Percentiles rank a stretch among this genome's conserved stretches.
phyloP scores from a whole-genome alignment of 331 rosid species.

The Phaseolus coccineus region DNA sequence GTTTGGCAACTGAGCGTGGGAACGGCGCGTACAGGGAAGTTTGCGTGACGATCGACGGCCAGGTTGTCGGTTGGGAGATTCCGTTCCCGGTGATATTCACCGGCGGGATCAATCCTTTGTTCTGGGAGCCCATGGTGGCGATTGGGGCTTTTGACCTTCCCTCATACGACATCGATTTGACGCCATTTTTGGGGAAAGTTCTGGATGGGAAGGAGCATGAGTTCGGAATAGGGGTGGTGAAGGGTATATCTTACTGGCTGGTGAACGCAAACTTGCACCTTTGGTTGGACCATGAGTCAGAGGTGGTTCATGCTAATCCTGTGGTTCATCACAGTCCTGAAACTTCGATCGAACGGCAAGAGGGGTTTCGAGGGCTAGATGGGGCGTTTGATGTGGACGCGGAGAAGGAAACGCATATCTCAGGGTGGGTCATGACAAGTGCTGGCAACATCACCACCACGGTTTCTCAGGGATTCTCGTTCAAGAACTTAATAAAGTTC shows the following conservation, averaged over 20 bases:
- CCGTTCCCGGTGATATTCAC: constrained; percentile 88
- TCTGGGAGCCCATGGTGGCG: constrained; percentile 83
- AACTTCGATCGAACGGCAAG: constrained; percentile 47
- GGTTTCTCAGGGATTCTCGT: constrained; percentile 49
- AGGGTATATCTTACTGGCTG: constrained; percentile 78
- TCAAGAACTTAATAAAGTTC: constrained; percentile 54
- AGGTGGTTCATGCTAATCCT: constrained; percentile 47
- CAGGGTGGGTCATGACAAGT: constrained; percentile 82
- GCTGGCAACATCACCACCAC: constrained; percentile 69
- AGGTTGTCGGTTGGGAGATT: constrained; percentile 65
- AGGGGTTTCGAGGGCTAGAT: constrained; percentile 61
- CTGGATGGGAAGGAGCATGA: constrained; percentile 62
- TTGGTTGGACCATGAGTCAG: constrained; percentile 68
- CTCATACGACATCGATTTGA: constrained; percentile 67
- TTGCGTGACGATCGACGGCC: constrained; percentile 67
- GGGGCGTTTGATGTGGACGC: constrained; percentile 66
- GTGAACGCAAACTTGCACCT: constrained; percentile 84
- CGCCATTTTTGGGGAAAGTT: constrained; percentile 75
- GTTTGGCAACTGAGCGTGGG: constrained; percentile 65
- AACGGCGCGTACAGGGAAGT: constrained; percentile 83
- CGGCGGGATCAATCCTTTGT: constrained; percentile 82
- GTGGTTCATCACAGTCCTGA: constrained; percentile 41
- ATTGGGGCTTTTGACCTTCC: constrained; percentile 87
- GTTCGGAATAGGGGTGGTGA: constrained; percentile 70
- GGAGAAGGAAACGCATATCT: constrained; percentile 48